Conservation (phyloP, 129 eudicot species). For the Centaurea solstitialis region DNA sequence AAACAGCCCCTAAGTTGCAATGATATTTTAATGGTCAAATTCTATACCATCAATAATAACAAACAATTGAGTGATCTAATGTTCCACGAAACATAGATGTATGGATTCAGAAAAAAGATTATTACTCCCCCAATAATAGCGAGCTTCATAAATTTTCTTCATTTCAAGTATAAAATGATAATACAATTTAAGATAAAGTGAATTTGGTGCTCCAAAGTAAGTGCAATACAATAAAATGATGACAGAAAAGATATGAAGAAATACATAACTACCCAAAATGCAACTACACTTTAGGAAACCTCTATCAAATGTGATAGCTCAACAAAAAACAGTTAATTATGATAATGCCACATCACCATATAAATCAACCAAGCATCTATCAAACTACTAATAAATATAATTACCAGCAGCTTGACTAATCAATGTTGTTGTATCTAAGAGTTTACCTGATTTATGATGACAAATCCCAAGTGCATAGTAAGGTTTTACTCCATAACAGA, state of each 20-base stretch:
- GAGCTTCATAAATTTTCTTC: background rate
- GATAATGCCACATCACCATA: background rate
- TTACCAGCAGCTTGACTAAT: background rate
- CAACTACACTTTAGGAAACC: background rate
- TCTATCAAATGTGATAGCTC: background rate
- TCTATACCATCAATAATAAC: background rate
- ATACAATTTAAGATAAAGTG: background rate
- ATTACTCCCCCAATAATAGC: background rate
- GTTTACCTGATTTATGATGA: background rate
- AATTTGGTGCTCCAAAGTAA: background rate
- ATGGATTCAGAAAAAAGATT: background rate
- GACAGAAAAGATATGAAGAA: background rate
- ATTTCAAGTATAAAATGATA: background rate
- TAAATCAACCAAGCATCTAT: background rate
- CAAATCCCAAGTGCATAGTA: background rate
- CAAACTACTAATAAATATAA: background rate
- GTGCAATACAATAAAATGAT: background rate
- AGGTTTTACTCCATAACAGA: background rate
- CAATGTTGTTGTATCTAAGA: background rate
- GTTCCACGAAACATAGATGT: background rate
- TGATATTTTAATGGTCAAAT: background rate
- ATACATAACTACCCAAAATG: background rate
- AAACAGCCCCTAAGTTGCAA: background rate
- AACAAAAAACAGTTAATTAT: background rate
- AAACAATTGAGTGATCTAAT: background rate